These are phyloP conservation scores for Populus alba DNA, from an alignment of 345 rosid species.

Conservation along the genomic window DNA sequence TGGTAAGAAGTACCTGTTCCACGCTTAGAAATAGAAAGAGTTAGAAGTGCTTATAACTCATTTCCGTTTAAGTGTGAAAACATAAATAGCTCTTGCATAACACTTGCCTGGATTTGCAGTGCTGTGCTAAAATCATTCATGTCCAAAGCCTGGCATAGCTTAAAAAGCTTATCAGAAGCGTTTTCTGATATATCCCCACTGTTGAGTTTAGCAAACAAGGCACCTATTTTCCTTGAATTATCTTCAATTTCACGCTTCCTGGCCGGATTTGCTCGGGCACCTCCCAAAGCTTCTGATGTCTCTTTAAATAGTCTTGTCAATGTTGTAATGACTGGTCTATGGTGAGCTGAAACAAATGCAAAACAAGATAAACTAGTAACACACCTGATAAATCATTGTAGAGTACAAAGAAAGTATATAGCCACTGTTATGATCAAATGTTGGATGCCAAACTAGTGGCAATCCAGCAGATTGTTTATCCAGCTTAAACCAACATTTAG, in stretches of 20 bases:
- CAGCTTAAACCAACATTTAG: not conserved
- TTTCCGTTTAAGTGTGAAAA: not conserved
- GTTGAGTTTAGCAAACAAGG: slow-evolving; percentile 87
- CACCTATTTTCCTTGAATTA: slow-evolving; percentile 85
- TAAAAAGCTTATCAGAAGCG: slow-evolving; percentile 84
- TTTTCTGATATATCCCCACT: slow-evolving; percentile 85
- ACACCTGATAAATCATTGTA: not conserved
- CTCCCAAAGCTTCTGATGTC: slow-evolving; percentile 95
- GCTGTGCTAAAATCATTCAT: slow-evolving; percentile 68
- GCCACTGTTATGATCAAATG: not conserved
- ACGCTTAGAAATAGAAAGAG: not conserved
- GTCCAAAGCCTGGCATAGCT: slow-evolving; percentile 93
- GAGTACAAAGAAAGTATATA: not conserved
- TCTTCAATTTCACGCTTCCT: slow-evolving; percentile 97
- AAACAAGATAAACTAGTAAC: not conserved
- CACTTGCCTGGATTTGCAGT: slow-evolving; percentile 79
- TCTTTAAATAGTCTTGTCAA: slow-evolving; percentile 88
- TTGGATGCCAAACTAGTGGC: not conserved
- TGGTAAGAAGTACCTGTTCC: slow-evolving; percentile 78
- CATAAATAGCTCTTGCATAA: not conserved
- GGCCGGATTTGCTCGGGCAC: slow-evolving; percentile 82
- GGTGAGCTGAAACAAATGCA: slow-evolving; percentile 58
- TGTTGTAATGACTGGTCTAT: slow-evolving; percentile 66
- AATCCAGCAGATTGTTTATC: not conserved
- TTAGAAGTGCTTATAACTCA: not conserved